Conservation (phyloP, 768 basidiomycete genomes). For the Lentinula raphanica region DNA sequence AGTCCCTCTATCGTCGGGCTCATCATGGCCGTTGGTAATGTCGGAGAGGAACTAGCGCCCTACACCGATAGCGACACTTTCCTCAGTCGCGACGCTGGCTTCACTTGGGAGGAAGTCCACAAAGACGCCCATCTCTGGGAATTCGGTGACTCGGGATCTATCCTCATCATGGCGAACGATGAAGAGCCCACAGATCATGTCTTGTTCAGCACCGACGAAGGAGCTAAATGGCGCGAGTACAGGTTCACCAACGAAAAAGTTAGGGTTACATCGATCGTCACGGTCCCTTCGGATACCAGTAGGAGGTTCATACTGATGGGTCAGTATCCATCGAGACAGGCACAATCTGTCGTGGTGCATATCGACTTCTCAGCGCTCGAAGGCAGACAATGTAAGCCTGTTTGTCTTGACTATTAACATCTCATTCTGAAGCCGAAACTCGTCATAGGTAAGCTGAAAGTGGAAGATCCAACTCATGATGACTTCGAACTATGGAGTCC, state of each 20-base stretch:
- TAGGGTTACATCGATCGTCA: slow-evolving; percentile 72
- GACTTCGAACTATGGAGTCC: slow-evolving; percentile 99
- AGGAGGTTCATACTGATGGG: slow-evolving; percentile 88
- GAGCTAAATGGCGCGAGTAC: slow-evolving; percentile 83
- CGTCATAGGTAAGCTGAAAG: slow-evolving; percentile 55
- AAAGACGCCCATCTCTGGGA: slow-evolving; percentile 98
- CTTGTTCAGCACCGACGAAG: slow-evolving; percentile 87
- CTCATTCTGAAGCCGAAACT: slow-evolving; percentile 4
- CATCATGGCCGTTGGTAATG: slow-evolving; percentile 94
- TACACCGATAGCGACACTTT: slow-evolving; percentile 93
- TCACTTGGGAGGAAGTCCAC: slow-evolving; percentile 98
- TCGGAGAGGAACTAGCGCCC: slow-evolving; percentile 73
- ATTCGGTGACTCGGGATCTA: slow-evolving; percentile 94
- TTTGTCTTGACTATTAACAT: neutral
- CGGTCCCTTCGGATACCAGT: slow-evolving; percentile 87
- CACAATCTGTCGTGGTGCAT: slow-evolving; percentile 65
- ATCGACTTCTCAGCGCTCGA: slow-evolving; percentile 86
- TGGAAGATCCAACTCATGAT: slow-evolving; percentile 72
- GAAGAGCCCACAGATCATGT: slow-evolving; percentile 89
- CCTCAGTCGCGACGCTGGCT: slow-evolving; percentile 93
- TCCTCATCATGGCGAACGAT: slow-evolving; percentile 92
- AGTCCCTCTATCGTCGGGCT: slow-evolving; percentile 89
- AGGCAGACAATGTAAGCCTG: slow-evolving; percentile 60
- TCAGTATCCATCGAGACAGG: slow-evolving; percentile 39
- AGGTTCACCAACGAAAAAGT: slow-evolving; percentile 71